phyloP scores from a whole-genome alignment of 257 asterid species.

The Euphrasia confusa region DNA sequence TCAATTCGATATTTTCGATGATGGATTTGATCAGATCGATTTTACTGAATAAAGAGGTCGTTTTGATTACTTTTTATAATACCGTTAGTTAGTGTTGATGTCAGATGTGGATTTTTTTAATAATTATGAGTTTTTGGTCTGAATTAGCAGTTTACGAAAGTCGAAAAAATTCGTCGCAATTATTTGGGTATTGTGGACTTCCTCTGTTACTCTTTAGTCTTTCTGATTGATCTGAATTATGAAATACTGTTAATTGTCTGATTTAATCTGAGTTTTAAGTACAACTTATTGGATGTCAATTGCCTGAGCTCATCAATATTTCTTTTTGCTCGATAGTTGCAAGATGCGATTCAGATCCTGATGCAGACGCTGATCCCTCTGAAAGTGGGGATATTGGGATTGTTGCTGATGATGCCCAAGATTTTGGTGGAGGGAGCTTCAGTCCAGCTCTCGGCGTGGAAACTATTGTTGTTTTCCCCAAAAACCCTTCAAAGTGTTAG shows the following conservation, averaged over 20 bases:
- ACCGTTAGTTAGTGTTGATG: neutral
- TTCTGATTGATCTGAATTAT: neutral
- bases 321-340: conserved; percentile 44
- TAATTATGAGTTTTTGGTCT: neutral
- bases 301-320: conserved; percentile 6
- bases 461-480: conserved; percentile 84
- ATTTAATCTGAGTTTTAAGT: neutral
- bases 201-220: neutral
- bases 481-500: conserved; percentile 65
- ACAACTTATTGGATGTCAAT: neutral
- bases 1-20: conserved; percentile 4
- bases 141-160: neutral
- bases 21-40: conserved; percentile 22
- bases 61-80: neutral
- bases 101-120: neutral
- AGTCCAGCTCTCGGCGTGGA: conserved; percentile 79
- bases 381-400: conserved; percentile 77
- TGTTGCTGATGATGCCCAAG: conserved; percentile 86
- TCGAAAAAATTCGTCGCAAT: neutral
- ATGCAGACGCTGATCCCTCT: conserved; percentile 48
- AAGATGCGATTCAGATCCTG: conserved; percentile 65
- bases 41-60: neutral
- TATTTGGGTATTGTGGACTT: neutral
- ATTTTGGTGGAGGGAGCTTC: conserved; percentile 58
- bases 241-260: conserved; percentile 1